phyloP scores from a whole-genome alignment of 805 yeast species.

The Torulaspora maleeae region DNA sequence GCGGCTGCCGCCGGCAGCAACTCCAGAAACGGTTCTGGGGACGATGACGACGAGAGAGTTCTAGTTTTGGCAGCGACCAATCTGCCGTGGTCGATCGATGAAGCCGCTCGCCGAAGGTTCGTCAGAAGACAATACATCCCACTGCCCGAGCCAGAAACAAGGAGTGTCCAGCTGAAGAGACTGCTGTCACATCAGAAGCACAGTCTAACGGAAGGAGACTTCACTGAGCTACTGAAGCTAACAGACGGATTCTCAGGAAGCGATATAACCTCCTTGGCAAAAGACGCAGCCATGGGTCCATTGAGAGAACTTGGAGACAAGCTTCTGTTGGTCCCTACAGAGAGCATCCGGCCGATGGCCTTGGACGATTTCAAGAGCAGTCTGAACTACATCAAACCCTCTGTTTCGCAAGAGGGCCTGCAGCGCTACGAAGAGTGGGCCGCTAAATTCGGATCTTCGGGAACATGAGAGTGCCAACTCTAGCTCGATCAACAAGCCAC shows the following conservation, averaged over 20 bases:
- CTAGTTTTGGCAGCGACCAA: constrained; percentile 92
- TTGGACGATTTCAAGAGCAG: constrained; percentile 71
- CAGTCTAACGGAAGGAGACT: constrained; percentile 59
- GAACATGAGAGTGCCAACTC: constrained; percentile 45
- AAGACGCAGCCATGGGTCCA: constrained; percentile 98
- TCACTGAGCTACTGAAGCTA: constrained; percentile 51
- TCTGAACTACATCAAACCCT: constrained; percentile 75
- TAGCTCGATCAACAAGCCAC: background rate
- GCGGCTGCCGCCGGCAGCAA: constrained; percentile 73
- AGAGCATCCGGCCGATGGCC: constrained; percentile 70
- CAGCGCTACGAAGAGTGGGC: constrained; percentile 88
- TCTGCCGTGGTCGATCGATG: constrained; percentile 95
- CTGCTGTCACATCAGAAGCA: constrained; percentile 69
- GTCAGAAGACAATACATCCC: constrained; percentile 92
- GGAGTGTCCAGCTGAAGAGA: constrained; percentile 64
- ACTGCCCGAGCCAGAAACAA: constrained; percentile 80
- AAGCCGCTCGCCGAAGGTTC: constrained; percentile 91
- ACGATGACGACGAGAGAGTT: constrained; percentile 53
- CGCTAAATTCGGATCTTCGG: constrained; percentile 75
- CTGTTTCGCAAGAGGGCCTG: constrained; percentile 80
- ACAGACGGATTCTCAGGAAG: constrained; percentile 90
- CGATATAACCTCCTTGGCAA: constrained; percentile 88
- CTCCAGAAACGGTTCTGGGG: constrained; percentile 36
- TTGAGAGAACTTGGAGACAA: constrained; percentile 84
- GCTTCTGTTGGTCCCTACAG: constrained; percentile 60